These are phyloP conservation scores for Suillus bovinus DNA, from an alignment of 768 basidiomycete species.

Conservation along the genomic window DNA sequence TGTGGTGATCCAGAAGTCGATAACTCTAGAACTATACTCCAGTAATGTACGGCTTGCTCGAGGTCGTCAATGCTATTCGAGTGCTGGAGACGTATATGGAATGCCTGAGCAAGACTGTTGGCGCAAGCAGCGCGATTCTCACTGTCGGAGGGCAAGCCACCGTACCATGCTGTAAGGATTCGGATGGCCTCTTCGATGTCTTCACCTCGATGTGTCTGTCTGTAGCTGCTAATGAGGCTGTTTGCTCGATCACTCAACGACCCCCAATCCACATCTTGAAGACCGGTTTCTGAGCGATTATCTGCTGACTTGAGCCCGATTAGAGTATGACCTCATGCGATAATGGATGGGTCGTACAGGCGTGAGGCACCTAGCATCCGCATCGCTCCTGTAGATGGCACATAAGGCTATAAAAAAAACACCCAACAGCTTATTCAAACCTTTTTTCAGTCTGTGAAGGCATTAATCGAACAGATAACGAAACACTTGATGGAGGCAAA, in stretches of 20 bases:
- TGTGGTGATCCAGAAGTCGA: slow-evolving; percentile 14
- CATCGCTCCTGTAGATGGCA: slow-evolving; percentile 1
- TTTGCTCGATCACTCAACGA: slow-evolving; percentile 4
- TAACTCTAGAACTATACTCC: slow-evolving; percentile 14
- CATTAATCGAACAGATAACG: background rate
- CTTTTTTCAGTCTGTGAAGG: background rate
- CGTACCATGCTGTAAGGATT: slow-evolving; percentile 17
- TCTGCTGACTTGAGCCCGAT: background rate
- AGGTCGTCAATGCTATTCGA: slow-evolving; percentile 22
- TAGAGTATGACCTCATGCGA: background rate
- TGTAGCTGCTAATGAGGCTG: slow-evolving; percentile 23
- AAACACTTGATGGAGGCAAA: background rate
- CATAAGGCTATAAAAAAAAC: background rate
- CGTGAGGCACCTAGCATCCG: background rate
- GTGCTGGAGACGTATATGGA: slow-evolving; percentile 25
- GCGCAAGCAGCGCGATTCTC: slow-evolving; percentile 15
- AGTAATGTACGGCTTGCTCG: slow-evolving; percentile 19
- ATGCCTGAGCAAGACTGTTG: slow-evolving; percentile 22
- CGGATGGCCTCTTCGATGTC: slow-evolving; percentile 32
- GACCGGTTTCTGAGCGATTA: background rate
- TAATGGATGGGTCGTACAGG: background rate
- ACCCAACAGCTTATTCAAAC: background rate
- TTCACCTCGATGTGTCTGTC: slow-evolving; percentile 15
- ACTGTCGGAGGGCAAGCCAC: slow-evolving; percentile 22
- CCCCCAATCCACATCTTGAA: background rate